Evolutionary conservation across 441 rosid genomes (phyloP), one percentile per base, ranked within the genome.

Genomic region (Raphanus hybrid): DNA sequence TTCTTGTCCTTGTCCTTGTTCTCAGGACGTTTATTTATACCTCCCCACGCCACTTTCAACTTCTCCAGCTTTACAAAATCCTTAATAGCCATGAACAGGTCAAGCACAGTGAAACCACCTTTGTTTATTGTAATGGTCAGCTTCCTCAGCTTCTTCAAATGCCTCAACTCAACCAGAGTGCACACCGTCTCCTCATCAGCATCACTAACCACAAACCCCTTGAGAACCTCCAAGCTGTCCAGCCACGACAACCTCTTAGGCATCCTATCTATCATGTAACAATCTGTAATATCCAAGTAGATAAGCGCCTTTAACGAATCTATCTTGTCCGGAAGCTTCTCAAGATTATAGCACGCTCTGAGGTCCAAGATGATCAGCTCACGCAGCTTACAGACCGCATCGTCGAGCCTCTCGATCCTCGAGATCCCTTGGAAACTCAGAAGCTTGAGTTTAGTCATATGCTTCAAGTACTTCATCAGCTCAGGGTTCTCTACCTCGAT

Each of bases 361-460:
- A 87, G 86, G 80, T 90, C 88, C 69, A 90, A 78, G 65, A 89
- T 80, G 73, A 62, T 73, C 81, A 90, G 76, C 34, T 77, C 79
- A 6, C 16, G 35, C 4, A 84, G 90, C 70, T 78, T 77, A 69
- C 84, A 78, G 4, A 84, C 52, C 29, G 81, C 32, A 35, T 60
- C 39, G 0, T 85, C 84, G 32, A 86, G 87, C 76, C 67, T 79
- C 7, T 70, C 43, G 32, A 91, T 86, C 64, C 84, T 84, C 8
- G 90, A 91, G 65, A 91, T 80, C 14, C 93, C 91, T 78, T 86
- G 89, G 41, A 54, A 82, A 67, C 88, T 87, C 54, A 91, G 77
- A 61, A 85, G 79, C 74, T 37, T 89, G 48, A 86, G 61, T 6
- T 77, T 64, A 29, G 50, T 81, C 88, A 86, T 76, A 9, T 64